Evolutionary conservation across 768 basidiomycete genomes (phyloP), one percentile per base, ranked within the genome.

Genomic region (Inosperma sp.): DNA sequence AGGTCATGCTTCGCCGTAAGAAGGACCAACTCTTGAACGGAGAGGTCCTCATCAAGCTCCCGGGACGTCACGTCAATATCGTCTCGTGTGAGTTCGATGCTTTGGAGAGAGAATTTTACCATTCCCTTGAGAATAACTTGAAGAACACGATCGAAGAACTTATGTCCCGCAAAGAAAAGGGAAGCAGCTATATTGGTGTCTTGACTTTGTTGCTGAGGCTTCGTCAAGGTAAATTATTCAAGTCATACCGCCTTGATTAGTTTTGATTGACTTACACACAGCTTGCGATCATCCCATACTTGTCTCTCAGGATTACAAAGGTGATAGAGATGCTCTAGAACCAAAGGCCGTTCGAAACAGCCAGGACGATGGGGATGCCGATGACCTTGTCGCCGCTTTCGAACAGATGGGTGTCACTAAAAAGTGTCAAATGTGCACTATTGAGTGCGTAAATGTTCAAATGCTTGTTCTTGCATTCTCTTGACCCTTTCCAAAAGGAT

Each of bases 211-310:
- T 89, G 54, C 76, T 96, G 41, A 80, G 95, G 25, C 74, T 97
- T 40, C 83, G 95, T 23, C 95, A 99, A 79, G 91, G 94, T 87
- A 53, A 23, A 76, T 64, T 19, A 45, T 25, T 41, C 50, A 22
- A 43, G n/a, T 21, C 19, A 14, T n/a, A n/a, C 23, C 17, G 17
- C 40, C 10, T 49, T 10, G 4, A 19, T 52, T 7, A 36, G 23
- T 22, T 26, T 56, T 17, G 19, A 35, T 16, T 3, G 48, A 17
- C 47, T 37, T 17, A 21, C 39, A 41, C 27, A 7, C 49, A 95
- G 93, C 93, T 0, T 97, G 93, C 64, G 88, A 92, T 58, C 94
- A 96, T 60, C 93, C 93, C 0, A 74, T 80, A 0, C 78, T 96
- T 8, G 84, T 95, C 12, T 79, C 84, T 3, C 83, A 86, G 54